Base-by-base conservation (phyloP, 192 early-diverging fungal species). In the Coemansia sp. region DNA sequence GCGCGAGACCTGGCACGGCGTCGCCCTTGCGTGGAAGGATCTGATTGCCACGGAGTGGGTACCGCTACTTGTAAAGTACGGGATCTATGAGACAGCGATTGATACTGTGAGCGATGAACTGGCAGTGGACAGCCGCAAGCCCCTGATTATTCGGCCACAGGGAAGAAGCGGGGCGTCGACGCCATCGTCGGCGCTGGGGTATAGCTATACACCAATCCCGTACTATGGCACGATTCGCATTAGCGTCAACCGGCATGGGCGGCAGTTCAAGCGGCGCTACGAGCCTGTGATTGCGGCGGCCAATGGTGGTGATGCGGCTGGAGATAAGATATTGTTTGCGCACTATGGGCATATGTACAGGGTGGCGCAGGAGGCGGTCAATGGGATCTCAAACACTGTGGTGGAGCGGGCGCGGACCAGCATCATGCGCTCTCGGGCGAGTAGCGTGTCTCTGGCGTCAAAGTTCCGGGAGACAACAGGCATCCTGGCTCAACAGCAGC, bases 1-100 rank as follows among this genome's bases (percentile, higher is more conserved):
- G 40, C 81, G 82, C 44, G 87, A 91, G 64, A 83, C 87, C 0
- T 91, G 89, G 89, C 83, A 85, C 26, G 76, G 82, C 6, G 86
- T 89, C 0, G 72, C 79, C 27, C 58, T 76, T 15, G 39, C 62
- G 14, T 82, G 81, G 56, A 72, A 80, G n/a, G 62, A 70, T 8
- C 53, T 85, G 19, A 76, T 91, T 7, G 69, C 68, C 1, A 53
- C 82, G 3, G 65, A 78, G 32, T 91, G 89, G 89, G 75, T 83
- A 3, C 86, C 84, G 9, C 38, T 89, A 40, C 68, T 86, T 29
- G 66, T 84, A 5, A 68, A 73, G 10, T 62, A 84, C 46, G 84
- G 77, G 33, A 76, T 86, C 37, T 72, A 85, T 62, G 81, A 74
- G 5, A 57, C 70, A 0, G 82, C 83, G 27, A 63, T 84, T 37